phyloP scores from a whole-genome alignment of 176 grass and related monocot species.

The Hordeum marinum region DNA sequence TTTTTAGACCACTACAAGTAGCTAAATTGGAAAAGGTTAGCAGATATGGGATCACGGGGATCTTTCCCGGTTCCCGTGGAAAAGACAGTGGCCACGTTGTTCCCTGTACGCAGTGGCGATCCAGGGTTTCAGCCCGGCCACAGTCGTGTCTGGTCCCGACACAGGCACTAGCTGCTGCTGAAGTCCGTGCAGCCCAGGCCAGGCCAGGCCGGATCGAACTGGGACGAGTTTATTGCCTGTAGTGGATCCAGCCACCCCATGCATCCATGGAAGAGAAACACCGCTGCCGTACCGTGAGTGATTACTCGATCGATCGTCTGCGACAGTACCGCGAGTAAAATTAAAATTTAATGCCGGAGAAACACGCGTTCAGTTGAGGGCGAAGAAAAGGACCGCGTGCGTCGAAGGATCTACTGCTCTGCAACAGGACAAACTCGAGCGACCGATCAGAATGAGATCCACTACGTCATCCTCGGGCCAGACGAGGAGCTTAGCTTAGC shows the following conservation, averaged over 20 bases:
- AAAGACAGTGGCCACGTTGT: conserved; percentile 8
- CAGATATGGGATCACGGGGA: neutral
- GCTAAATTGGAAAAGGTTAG: too few species aligned
- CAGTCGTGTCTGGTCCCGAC: neutral
- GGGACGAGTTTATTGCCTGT: neutral
- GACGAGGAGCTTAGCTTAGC: neutral
- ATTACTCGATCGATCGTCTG: neutral
- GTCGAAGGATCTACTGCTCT: too few species aligned
- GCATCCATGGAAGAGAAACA: neutral
- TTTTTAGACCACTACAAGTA: too few species aligned
- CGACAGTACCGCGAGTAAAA: neutral
- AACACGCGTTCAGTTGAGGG: too few species aligned
- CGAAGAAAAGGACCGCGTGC: too few species aligned
- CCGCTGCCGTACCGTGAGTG: neutral
- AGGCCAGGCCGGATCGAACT: neutral
- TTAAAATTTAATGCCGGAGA: too few species aligned
- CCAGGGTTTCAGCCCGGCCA: neutral
- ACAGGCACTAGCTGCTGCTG: neutral
- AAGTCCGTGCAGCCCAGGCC: neutral
- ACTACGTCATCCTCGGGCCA: conserved; percentile 21
- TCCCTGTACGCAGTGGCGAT: neutral
- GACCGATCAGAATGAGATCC: neutral
- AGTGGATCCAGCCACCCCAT: neutral
- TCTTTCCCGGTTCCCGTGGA: neutral
- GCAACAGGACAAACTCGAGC: neutral